Evolutionary conservation across 139 green algal species (phyloP).

Genomic region (Coccomyxa sp.): DNA sequence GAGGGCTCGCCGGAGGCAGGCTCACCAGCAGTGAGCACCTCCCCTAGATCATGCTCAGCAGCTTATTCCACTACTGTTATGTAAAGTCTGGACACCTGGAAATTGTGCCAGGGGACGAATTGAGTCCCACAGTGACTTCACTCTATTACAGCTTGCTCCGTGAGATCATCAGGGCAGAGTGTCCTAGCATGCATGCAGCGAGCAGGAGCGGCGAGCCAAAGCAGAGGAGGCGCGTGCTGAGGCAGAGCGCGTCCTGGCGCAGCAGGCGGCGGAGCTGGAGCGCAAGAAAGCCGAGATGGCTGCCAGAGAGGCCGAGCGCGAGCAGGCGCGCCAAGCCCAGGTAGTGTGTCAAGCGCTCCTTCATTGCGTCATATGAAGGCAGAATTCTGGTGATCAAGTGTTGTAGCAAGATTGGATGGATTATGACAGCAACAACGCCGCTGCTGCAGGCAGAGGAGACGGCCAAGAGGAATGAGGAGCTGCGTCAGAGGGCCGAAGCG

Average conservation of each 20-base stretch:
- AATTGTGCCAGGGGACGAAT: too few species aligned
- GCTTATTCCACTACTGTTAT: too few species aligned
- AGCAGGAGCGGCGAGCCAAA: constrained; percentile 68
- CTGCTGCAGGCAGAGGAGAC: constrained; percentile 4
- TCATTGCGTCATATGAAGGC: too few species aligned
- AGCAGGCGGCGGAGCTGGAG: constrained; percentile 37
- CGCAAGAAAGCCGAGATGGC: constrained; percentile 28
- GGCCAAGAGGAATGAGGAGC: constrained; percentile 22
- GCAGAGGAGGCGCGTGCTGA: constrained; percentile 55
- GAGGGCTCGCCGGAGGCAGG: constrained; percentile 36
- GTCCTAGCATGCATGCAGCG: constrained; percentile 29
- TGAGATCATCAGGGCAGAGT: too few species aligned
- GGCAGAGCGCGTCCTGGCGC: constrained; percentile 63
- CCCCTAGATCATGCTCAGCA: too few species aligned
- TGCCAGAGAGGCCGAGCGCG: constrained; percentile 41
- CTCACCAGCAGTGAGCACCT: constrained; percentile 58
- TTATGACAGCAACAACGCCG: too few species aligned
- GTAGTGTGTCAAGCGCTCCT: too few species aligned
- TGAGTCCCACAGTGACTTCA: too few species aligned
- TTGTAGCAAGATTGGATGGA: too few species aligned
- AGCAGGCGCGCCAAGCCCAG: too few species aligned
- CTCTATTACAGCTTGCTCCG: neutral
- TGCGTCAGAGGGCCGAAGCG: constrained; percentile 58
- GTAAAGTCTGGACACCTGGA: too few species aligned
- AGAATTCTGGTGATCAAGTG: too few species aligned